Conservation (phyloP, 75 land plant genomes). For the Selaginella tamariscina region DNA sequence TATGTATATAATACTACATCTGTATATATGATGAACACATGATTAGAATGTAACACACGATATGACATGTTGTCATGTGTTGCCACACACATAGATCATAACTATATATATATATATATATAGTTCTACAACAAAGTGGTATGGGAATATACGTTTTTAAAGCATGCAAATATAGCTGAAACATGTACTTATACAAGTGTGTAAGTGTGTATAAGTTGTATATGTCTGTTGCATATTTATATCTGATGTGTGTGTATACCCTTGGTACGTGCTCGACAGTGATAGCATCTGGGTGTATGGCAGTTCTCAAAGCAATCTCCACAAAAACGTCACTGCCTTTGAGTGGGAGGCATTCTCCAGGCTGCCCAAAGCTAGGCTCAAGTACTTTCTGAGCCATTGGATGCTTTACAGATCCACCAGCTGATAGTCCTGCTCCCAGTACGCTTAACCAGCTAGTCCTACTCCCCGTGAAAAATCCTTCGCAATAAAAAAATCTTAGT, state of each 20-base stretch:
- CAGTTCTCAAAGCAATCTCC: constrained; percentile 1
- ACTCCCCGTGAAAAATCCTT: background rate
- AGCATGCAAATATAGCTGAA: background rate
- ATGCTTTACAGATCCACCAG: background rate
- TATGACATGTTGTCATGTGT: background rate
- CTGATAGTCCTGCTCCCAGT: background rate
- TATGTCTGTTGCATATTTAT: too few species aligned
- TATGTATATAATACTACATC: too few species aligned
- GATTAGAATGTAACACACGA: background rate
- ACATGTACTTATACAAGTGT: background rate
- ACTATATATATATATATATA: background rate
- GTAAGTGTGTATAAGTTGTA: too few species aligned
- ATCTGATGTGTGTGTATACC: background rate
- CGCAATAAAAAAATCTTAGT: too few species aligned
- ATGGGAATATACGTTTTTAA: background rate
- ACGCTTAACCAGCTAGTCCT: background rate
- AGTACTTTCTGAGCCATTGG: constrained; percentile 6
- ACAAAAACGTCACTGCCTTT: constrained; percentile 4
- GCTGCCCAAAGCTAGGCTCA: constrained; percentile 9
- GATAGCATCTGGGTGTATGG: constrained; percentile 2
- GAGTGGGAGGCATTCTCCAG: background rate
- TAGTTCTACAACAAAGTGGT: background rate
- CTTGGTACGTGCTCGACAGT: constrained; percentile 7
- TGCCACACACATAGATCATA: background rate
- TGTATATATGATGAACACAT: background rate